A percentile compares a stretch with the other conserved stretches of the same genome.
phyloP scores from a whole-genome alignment of 1,284 basidiomycete species.

The Marasmius tenuissimus region DNA sequence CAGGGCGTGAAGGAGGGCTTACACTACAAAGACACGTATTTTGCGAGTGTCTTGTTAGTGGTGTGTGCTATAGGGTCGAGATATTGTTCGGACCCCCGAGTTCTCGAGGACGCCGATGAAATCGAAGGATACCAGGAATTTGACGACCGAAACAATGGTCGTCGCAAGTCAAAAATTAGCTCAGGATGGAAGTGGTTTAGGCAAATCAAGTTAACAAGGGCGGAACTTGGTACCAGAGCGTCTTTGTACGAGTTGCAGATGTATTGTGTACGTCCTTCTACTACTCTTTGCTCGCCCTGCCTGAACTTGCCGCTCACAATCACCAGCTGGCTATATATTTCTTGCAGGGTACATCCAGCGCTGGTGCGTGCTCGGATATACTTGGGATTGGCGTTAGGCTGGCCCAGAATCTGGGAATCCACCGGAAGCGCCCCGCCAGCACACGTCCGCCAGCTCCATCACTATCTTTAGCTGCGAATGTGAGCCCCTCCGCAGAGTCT shows the following conservation, averaged over 20 bases:
- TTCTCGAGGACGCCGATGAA: too few relatives aligned
- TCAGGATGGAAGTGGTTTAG: slow-evolving; percentile 44
- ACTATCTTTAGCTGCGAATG: background rate
- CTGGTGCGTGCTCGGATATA: slow-evolving; percentile 42
- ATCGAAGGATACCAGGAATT: too few relatives aligned
- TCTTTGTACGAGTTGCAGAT: slow-evolving; percentile 45
- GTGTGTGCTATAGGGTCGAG: too few relatives aligned
- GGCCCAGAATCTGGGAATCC: slow-evolving; percentile 35
- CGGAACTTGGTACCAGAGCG: slow-evolving; percentile 37
- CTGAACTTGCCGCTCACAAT: background rate
- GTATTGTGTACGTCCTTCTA: slow-evolving; percentile 17
- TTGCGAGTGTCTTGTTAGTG: too few relatives aligned
- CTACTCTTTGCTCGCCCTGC: background rate
- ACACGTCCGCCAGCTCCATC: too few relatives aligned
- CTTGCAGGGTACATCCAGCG: slow-evolving; percentile 16
- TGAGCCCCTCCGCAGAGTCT: background rate
- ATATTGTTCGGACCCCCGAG: too few relatives aligned
- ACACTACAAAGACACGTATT: too few relatives aligned
- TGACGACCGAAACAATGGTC: too few relatives aligned
- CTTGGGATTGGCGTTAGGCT: slow-evolving; percentile 43
- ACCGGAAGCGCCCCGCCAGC: slow-evolving; percentile 6
- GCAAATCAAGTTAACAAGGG: slow-evolving; percentile 35
- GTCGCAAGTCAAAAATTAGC: background rate
- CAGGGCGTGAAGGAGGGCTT: too few relatives aligned
- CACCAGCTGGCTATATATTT: slow-evolving; percentile 5